Base-by-base conservation (phyloP, 164 flowering plant genomes). In the Stephania yunnanensis region DNA sequence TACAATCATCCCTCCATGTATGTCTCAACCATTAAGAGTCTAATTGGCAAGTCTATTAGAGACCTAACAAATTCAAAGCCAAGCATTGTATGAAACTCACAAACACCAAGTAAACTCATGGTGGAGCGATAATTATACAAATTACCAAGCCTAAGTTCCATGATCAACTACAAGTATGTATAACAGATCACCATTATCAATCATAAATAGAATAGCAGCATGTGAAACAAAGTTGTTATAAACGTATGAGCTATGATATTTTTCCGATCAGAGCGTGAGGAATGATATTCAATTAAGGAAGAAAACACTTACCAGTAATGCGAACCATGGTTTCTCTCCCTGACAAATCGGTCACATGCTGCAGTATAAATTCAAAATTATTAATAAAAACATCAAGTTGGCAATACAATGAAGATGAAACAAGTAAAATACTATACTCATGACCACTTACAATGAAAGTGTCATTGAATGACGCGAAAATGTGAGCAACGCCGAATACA, bases 401-500 rank as follows among this genome's bases (percentile, higher is more conserved):
- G 12, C 2, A 12, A 69, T 31, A 55, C 11, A 10, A 17, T 19
- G 6, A 64, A 22, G 15, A 68, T n/a, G 8, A 8, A 65, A 63
- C 58, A 70, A 6, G 25, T 25, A 30, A 17, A 15, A 45, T n/a
- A 45, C 25, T 48, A 19, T 48, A 4, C 42, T 36, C 42, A 36
- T 0, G 42, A 46, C 8, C n/a, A 75, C 89, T 84, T 68, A 87
- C 90, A 74, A 87, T 85, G 79, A 86, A 86, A 19, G 90, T 87
- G 71, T 87, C 88, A 71, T 88, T 91, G 46, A 91, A 91, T 0
- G 95, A 91, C 6, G 95, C 95, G 77, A 85, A 89, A 45, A 91
- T 88, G 81, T 87, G 95, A 10, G 92, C 91, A 5, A 91, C 95
- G 71, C 91, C 95, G 70, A 91, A 91, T 46, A 87, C 90, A 58